phyloP scores from a whole-genome alignment of 2,329 filamentous ascomycete genomes.

The Venturia nashicola region DNA sequence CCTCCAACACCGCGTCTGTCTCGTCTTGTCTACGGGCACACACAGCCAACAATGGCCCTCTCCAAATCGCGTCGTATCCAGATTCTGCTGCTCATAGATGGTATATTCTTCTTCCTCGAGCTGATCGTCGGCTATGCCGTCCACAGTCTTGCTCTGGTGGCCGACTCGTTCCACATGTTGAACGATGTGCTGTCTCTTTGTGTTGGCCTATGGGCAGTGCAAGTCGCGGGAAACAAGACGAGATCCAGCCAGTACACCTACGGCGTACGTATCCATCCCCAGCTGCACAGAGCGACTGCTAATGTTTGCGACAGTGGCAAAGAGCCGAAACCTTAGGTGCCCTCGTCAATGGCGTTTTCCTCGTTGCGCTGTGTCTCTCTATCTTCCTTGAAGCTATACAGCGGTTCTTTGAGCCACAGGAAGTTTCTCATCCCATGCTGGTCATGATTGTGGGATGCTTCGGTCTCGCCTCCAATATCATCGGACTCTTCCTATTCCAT shows the following conservation, averaged over 20 bases:
- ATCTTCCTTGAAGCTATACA: conserved; percentile 94
- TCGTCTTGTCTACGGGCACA: neutral
- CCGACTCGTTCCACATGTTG: conserved; percentile 98
- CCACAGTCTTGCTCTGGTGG: conserved; percentile 83
- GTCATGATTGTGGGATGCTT: conserved; percentile 82
- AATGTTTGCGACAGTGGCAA: conserved; percentile 56
- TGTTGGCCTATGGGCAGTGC: conserved; percentile 92
- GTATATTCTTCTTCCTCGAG: conserved; percentile 82
- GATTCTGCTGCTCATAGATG: conserved; percentile 84
- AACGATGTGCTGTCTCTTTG: conserved; percentile 94
- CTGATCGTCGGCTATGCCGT: conserved; percentile 73
- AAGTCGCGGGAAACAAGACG: conserved; percentile 69
- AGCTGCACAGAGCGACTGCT: conserved; percentile 10
- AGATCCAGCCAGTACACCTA: conserved; percentile 87
- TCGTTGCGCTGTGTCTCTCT: conserved; percentile 89
- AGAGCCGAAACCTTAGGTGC: conserved; percentile 93
- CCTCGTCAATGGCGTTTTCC: conserved; percentile 92
- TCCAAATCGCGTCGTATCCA: conserved; percentile 88
- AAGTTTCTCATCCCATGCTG: conserved; percentile 71
- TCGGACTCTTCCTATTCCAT: conserved; percentile 83
- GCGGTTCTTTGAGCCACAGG: conserved; percentile 80
- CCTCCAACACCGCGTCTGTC: too few species aligned
- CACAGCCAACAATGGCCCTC: conserved; percentile 52
- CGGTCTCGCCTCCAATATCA: conserved; percentile 76
- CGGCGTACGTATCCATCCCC: conserved; percentile 49